These are phyloP conservation scores for Bisporella sp. DNA, from an alignment of 2,329 filamentous ascomycete genomes.

Conservation along the genomic window DNA sequence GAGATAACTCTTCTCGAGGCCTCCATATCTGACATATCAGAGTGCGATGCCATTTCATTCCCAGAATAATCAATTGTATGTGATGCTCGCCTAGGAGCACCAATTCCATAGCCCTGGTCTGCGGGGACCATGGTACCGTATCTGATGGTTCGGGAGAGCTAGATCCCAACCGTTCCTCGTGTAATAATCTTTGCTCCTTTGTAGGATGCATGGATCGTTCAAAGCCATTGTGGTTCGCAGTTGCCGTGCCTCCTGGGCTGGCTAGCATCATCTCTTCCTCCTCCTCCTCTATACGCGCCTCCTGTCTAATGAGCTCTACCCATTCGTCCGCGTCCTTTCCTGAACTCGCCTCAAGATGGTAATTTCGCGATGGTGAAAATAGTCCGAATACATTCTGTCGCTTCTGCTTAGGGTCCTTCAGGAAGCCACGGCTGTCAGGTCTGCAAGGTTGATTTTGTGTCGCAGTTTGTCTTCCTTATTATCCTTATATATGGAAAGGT, in stretches of 20 bases:
- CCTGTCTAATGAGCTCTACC: slow-evolving; percentile 72
- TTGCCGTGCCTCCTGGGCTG: slow-evolving; percentile 46
- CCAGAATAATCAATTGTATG: slow-evolving; percentile 59
- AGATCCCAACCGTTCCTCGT: slow-evolving; percentile 27
- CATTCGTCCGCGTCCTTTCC: slow-evolving; percentile 75
- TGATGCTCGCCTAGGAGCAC: slow-evolving; percentile 43
- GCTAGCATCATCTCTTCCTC: slow-evolving; percentile 76
- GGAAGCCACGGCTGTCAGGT: slow-evolving; percentile 86
- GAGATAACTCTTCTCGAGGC: slow-evolving; percentile 29
- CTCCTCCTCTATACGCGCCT: slow-evolving; percentile 80
- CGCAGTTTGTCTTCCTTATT: slow-evolving; percentile 83
- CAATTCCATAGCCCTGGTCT: slow-evolving; percentile 17
- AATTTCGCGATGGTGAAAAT: slow-evolving; percentile 87
- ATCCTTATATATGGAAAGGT: slow-evolving; percentile 89
- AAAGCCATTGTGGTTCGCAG: slow-evolving; percentile 19
- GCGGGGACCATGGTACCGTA: slow-evolving; percentile 12
- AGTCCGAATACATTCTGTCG: slow-evolving; percentile 84
- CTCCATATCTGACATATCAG: slow-evolving; percentile 76
- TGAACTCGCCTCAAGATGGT: slow-evolving; percentile 73
- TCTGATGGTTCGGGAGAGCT: slow-evolving; percentile 57
- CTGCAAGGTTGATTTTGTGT: slow-evolving; percentile 79
- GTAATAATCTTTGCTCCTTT: slow-evolving; percentile 17
- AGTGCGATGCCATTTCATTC: slow-evolving; percentile 69
- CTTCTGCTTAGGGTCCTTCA: slow-evolving; percentile 84
- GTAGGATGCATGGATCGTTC: slow-evolving; percentile 20